phyloP scores from a whole-genome alignment of 2,329 filamentous ascomycete genomes.

The Pseudogymnoascus sp. region DNA sequence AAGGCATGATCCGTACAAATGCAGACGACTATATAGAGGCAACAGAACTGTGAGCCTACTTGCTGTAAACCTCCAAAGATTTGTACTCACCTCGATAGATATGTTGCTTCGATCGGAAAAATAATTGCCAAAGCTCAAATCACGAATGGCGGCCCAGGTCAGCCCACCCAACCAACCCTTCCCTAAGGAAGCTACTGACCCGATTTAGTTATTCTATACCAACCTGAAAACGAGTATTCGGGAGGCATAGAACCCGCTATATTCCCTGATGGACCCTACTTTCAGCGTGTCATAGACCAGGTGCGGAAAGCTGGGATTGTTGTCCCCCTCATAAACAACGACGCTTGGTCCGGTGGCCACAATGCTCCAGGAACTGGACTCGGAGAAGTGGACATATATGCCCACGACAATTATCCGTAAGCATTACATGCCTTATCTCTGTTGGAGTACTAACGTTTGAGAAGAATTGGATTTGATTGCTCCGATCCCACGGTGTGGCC shows the following conservation, averaged over 20 bases:
- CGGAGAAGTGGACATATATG: slow-evolving; percentile 21
- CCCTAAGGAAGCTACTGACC: slow-evolving; percentile 23
- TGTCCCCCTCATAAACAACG: slow-evolving; percentile 67
- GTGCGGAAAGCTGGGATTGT: slow-evolving; percentile 58
- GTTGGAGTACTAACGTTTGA: background rate
- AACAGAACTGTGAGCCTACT: slow-evolving; percentile 41
- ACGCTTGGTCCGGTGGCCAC: slow-evolving; percentile 37
- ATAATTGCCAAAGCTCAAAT: slow-evolving; percentile 69
- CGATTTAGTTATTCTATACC: slow-evolving; percentile 55
- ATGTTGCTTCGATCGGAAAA: slow-evolving; percentile 51
- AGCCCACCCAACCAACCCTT: background rate
- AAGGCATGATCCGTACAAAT: slow-evolving; percentile 53
- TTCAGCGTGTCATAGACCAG: slow-evolving; percentile 60
- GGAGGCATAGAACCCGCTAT: background rate
- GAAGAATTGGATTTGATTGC: slow-evolving; percentile 36
- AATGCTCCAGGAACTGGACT: slow-evolving; percentile 12
- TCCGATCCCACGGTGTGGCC: slow-evolving; percentile 48
- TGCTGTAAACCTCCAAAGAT: background rate
- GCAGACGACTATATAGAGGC: slow-evolving; percentile 53
- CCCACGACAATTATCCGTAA: slow-evolving; percentile 32
- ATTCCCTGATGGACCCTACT: slow-evolving; percentile 59
- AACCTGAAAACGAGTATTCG: slow-evolving; percentile 75
- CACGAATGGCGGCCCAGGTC: slow-evolving; percentile 61
- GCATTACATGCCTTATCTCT: slow-evolving; percentile 31
- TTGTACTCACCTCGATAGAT: slow-evolving; percentile 33